Percentiles rank a stretch among this genome's conserved stretches.
Evolutionary conservation across 345 rosid species (phyloP).

Genomic region (Firmiana major): DNA sequence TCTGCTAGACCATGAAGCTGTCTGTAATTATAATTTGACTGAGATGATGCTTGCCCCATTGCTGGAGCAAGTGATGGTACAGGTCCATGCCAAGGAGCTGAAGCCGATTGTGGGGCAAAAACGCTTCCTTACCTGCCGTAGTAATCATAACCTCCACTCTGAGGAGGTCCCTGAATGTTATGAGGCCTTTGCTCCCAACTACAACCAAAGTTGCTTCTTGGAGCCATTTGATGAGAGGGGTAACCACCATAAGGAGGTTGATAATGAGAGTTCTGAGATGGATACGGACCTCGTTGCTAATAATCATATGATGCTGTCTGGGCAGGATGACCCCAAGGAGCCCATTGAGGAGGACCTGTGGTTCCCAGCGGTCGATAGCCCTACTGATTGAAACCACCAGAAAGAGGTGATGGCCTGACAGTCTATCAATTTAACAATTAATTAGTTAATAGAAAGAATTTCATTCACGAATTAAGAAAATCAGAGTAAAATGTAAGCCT

Average conservation of each 20-base stretch:
- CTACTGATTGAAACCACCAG: conserved; percentile 64
- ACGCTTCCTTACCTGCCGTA: conserved; percentile 64
- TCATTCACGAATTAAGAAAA: not conserved
- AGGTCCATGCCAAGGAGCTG: conserved; percentile 41
- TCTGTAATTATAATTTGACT: conserved; percentile 60
- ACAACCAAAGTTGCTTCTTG: conserved; percentile 59
- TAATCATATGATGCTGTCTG: conserved; percentile 62
- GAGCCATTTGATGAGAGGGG: conserved; percentile 60
- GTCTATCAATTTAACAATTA: conserved; percentile 36
- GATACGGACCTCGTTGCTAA: conserved; percentile 75
- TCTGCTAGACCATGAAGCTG: conserved; percentile 63
- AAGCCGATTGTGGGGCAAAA: conserved; percentile 38
- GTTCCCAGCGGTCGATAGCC: conserved; percentile 64
- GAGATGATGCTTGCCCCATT: conserved; percentile 48
- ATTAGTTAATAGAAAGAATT: conserved; percentile 13
- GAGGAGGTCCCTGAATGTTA: conserved; percentile 49
- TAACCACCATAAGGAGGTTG: conserved; percentile 57
- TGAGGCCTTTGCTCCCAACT: conserved; percentile 80
- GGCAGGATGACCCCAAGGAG: conserved; percentile 54
- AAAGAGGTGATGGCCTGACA: conserved; percentile 49
- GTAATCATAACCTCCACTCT: conserved; percentile 66
- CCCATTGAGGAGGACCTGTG: conserved; percentile 69
- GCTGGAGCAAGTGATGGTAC: conserved; percentile 45
- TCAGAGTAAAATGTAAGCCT: not conserved
- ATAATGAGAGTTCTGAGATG: conserved; percentile 60